Evolutionary conservation across 2,329 filamentous ascomycete species (phyloP).

Genomic region (Penicillium sp.): DNA sequence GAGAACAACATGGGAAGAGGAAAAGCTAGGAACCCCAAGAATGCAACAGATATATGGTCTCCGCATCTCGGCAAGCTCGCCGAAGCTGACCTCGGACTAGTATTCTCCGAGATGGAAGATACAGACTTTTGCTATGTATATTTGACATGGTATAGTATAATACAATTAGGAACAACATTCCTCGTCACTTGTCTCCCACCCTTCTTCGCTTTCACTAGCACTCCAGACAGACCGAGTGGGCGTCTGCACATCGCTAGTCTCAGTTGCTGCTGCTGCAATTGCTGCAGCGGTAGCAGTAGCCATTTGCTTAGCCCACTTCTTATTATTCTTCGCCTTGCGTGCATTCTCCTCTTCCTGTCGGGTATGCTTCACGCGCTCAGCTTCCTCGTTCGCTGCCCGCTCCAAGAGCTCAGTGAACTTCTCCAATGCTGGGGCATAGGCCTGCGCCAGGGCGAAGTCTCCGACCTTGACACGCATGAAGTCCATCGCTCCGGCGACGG

Average conservation of each 20-base stretch:
- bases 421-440: constrained; percentile 56
- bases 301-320: constrained; percentile 22
- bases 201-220: constrained; percentile 39
- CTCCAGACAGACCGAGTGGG: constrained; percentile 29
- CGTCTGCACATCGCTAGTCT: constrained; percentile 5
- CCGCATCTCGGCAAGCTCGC: constrained; percentile 6
- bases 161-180: constrained; percentile 2
- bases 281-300: constrained; percentile 8
- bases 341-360: constrained; percentile 23
- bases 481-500: constrained; percentile 60
- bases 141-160: constrained; percentile 1
- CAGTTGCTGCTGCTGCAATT: constrained; percentile 5
- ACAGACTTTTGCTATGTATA: background rate
- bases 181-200: constrained; percentile 34
- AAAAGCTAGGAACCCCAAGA: background rate
- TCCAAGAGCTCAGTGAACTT: constrained; percentile 50
- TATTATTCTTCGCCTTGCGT: constrained; percentile 22
- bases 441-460: constrained; percentile 57
- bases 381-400: constrained; percentile 28
- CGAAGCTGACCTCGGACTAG: background rate
- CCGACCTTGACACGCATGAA: constrained; percentile 62
- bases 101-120: background rate
- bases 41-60: background rate
- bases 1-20: background rate
- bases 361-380: constrained; percentile 23